Conservation (phyloP, 208 protist species). For the Herpetomonas muscarum region DNA sequence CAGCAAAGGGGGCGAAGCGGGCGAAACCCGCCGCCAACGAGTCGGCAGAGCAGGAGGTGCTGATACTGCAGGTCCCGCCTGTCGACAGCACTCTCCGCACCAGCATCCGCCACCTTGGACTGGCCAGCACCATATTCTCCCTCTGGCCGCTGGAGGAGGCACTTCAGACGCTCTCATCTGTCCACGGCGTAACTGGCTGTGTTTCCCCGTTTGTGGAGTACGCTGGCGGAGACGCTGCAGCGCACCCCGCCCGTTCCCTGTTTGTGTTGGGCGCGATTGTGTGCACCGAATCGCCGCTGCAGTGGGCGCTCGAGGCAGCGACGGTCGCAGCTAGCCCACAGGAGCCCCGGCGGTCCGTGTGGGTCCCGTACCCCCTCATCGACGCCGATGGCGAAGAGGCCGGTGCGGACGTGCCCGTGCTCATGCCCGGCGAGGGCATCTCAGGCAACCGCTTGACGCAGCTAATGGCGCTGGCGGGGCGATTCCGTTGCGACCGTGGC, state of each 20-base stretch:
- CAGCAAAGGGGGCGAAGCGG: no score
- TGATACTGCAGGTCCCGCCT: background rate
- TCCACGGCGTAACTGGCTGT: background rate
- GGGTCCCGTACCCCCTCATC: conserved; percentile 18
- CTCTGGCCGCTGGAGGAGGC: conserved; percentile 13
- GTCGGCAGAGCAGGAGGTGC: background rate
- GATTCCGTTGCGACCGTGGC: no score
- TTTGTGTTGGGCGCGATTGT: conserved; percentile 37
- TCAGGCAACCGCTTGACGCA: no score
- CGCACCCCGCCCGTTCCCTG: conserved; percentile 1
- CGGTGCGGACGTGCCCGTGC: background rate
- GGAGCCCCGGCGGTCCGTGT: conserved; percentile 25
- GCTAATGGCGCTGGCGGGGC: no score
- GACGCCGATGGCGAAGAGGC: conserved; percentile 10
- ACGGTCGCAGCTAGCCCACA: conserved; percentile 10
- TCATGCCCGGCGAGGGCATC: background rate
- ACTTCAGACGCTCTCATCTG: conserved; percentile 7
- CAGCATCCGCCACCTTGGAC: conserved; percentile 8
- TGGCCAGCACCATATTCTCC: background rate
- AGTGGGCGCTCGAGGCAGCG: conserved; percentile 36
- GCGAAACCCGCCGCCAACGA: background rate
- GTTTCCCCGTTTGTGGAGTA: no score
- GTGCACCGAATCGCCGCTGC: conserved; percentile 53
- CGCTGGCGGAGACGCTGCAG: no score
- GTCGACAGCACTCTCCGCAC: conserved; percentile 10